These are phyloP conservation scores for Plasmodium chabaudi DNA, from an alignment of 169 alveolate genomes.

Conservation along the genomic window DNA sequence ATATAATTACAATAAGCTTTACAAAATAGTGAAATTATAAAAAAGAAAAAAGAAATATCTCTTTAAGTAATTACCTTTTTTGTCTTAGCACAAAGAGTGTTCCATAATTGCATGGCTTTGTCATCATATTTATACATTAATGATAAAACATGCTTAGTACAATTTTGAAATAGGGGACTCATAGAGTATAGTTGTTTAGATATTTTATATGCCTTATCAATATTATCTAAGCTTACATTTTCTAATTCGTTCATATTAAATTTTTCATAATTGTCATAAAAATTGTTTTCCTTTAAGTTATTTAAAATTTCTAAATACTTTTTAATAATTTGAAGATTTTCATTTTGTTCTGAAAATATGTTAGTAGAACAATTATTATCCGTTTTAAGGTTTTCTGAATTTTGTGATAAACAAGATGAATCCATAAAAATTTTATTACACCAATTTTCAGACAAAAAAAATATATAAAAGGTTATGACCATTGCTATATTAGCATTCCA, in stretches of 20 bases:
- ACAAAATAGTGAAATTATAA: background rate
- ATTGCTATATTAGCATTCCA: slow-evolving; percentile 76
- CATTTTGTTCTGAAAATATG: background rate
- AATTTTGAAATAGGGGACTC: slow-evolving; percentile 21
- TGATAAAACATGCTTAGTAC: slow-evolving; percentile 3
- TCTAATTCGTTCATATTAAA: slow-evolving; percentile 5
- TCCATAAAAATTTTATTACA: background rate
- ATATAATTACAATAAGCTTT: background rate
- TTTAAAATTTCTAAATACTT: slow-evolving; percentile 9
- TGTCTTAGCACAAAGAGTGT: slow-evolving; percentile 22
- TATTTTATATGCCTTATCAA: slow-evolving; percentile 45
- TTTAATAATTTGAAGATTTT: background rate
- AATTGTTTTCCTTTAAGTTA: slow-evolving; percentile 12
- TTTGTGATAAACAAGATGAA: background rate
- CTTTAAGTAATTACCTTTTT: slow-evolving; percentile 15
- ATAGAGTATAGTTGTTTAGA: slow-evolving; percentile 37
- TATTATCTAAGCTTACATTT: slow-evolving; percentile 18
- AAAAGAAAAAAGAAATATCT: background rate
- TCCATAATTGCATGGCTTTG: slow-evolving; percentile 39
- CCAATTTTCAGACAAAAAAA: slow-evolving; percentile 10
- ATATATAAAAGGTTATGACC: slow-evolving; percentile 32
- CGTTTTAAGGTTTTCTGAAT: background rate
- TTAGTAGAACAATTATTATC: background rate
- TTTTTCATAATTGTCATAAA: slow-evolving; percentile 11
- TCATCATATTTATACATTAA: slow-evolving; percentile 48